Conservation (phyloP, 371 early-diverging fungal species). For the Mucor indicus region DNA sequence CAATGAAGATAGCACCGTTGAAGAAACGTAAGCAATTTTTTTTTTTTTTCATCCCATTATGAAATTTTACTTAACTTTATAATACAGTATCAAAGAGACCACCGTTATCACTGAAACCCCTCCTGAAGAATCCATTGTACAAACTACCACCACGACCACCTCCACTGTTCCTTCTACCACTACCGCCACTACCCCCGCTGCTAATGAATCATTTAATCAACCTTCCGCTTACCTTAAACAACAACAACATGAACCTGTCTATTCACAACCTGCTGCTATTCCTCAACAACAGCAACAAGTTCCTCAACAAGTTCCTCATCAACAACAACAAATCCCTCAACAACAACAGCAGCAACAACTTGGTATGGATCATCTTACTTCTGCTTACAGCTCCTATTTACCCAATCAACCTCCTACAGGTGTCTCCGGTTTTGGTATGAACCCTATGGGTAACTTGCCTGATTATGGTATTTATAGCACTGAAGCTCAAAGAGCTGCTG, state of each 20-base stretch:
- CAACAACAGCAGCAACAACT: constrained; percentile 33
- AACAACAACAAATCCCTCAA: constrained; percentile 23
- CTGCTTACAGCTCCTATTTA: constrained; percentile 59
- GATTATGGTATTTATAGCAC: constrained; percentile 47
- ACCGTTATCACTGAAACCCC: not conserved
- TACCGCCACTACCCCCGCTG: constrained; percentile 4
- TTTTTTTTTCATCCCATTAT: too few relatives aligned
- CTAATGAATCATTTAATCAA: constrained; percentile 7
- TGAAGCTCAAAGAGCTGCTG: constrained; percentile 47
- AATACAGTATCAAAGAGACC: constrained; percentile 13
- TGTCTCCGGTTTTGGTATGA: constrained; percentile 68
- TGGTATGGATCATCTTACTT: constrained; percentile 53
- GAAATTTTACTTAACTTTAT: too few relatives aligned
- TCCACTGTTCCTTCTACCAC: constrained; percentile 10
- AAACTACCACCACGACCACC: constrained; percentile 7
- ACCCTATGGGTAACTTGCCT: constrained; percentile 64
- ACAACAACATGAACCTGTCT: constrained; percentile 19
- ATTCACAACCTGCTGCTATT: constrained; percentile 1
- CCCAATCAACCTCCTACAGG: constrained; percentile 56
- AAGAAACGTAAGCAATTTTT: constrained; percentile 14
- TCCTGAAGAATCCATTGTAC: constrained; percentile 11
- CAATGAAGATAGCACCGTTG: constrained; percentile 22
- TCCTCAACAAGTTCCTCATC: constrained; percentile 21
- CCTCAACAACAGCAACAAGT: constrained; percentile 1
- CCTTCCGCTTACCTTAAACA: constrained; percentile 16